Evolutionary conservation across 805 yeast genomes (phyloP), one percentile per base, ranked within the genome.

Genomic region (Kluyveromyces lactis): DNA sequence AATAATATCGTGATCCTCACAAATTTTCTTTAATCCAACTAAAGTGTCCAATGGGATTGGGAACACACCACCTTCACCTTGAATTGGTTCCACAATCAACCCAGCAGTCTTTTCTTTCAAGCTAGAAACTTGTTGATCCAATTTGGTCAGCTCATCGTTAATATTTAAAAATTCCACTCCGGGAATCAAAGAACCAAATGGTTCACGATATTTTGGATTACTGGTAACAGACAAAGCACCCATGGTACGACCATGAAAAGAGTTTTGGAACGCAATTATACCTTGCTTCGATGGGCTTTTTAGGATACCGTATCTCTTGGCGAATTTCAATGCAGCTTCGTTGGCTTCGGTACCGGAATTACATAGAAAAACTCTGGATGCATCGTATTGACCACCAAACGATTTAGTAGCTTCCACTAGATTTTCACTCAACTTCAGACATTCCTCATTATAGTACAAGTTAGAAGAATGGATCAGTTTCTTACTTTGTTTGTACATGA

Each of bases 11-110:
- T 80, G 71, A 41, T 79, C 71, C 41, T 67, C 64, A 58, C 96
- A 86, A 41, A 83, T 63, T 51, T 73, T 61, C 49, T 81, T 79
- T 57, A 90, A 66, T 36, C 75, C 77, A 3, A 68, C 56, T 45
- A 90, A 68, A 56, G 85, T 87, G 31, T 78, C 84, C 0, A 63
- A 49, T 28, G 73, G 69, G 42, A 86, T 73, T 16, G 81, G 77
- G 53, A 79, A 77, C 15, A 90, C 80, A 42, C 98, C 98, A 42
- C 98, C 97, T 66, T 90, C 98, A 50, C 97, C 98, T 68, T 92
- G 98, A 43, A 92, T 81, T 17, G 98, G 98, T 64, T 92, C 98
- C 28, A 92, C 79, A 41, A 92, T 92, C 23, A 92, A 92, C 39
- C 89, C 98, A 51, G 95, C 86, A 13, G 55, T 18, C 33, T 83